phyloP scores from a whole-genome alignment of 768 basidiomycete species.

The Psilocybe cyanescens region DNA sequence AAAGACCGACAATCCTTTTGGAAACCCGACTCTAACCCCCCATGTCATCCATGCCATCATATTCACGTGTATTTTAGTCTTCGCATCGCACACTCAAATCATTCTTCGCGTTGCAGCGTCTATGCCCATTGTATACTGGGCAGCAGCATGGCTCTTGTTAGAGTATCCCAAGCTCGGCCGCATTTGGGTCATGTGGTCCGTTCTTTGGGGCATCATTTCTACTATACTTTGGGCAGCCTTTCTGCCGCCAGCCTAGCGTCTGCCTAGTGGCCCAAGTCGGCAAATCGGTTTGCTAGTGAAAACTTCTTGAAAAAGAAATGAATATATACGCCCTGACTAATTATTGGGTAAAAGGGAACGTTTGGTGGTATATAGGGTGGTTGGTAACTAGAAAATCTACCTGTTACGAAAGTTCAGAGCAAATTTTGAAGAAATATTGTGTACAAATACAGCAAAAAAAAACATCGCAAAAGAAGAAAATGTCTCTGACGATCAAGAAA shows the following conservation, averaged over 20 bases:
- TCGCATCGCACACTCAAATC: conserved; percentile 89
- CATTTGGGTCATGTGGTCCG: conserved; percentile 78
- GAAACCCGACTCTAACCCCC: conserved; percentile 50
- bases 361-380: not conserved
- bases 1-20: conserved; percentile 1
- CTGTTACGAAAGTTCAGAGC: not conserved
- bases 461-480: not conserved
- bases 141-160: conserved; percentile 67
- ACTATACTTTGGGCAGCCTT: conserved; percentile 83
- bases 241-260: conserved; percentile 81
- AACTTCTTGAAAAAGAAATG: no score
- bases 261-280: no score
- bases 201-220: conserved; percentile 74
- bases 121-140: conserved; percentile 87
- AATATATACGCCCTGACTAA: not conserved
- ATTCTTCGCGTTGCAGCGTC: conserved; percentile 75
- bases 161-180: conserved; percentile 50
- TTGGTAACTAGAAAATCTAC: not conserved
- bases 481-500: not conserved
- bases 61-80: conserved; percentile 65
- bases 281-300: no score
- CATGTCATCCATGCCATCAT: conserved; percentile 77
- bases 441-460: no score
- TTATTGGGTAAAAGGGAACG: not conserved
- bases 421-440: no score